Conservation (phyloP, 2,329 filamentous ascomycete genomes). For the Ophiocordyceps camponoti-leonardi region DNA sequence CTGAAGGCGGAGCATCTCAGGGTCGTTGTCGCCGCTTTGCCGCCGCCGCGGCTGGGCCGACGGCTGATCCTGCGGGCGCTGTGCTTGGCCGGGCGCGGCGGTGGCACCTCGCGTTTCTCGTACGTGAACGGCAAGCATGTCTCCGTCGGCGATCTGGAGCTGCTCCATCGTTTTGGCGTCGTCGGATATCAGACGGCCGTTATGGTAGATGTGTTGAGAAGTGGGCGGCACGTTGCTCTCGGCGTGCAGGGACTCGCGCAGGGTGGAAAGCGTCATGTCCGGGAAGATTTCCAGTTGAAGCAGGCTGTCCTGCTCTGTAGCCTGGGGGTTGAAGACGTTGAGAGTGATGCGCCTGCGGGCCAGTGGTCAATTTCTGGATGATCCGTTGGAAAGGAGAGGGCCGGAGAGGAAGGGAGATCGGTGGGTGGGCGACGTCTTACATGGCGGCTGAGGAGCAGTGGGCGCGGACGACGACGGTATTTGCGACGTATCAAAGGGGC, state of each 20-base stretch:
- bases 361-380: neutral
- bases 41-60: constrained; percentile 15
- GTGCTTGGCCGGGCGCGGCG: constrained; percentile 20
- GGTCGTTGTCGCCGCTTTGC: constrained; percentile 35
- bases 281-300: constrained; percentile 67
- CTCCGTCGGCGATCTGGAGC: constrained; percentile 67
- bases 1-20: constrained; percentile 69
- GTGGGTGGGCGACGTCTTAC: neutral
- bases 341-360: constrained; percentile 68
- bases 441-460: too few species aligned
- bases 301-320: constrained; percentile 52
- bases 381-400: neutral
- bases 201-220: constrained; percentile 76
- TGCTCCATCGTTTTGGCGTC: constrained; percentile 68
- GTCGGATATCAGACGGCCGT: constrained; percentile 64
- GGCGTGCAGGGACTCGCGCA: constrained; percentile 77
- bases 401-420: neutral
- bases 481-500: too few species aligned
- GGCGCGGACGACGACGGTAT: too few species aligned
- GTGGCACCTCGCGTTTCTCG: constrained; percentile 36
- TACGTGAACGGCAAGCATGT: constrained; percentile 83
- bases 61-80: constrained; percentile 12
- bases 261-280: constrained; percentile 66
- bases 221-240: constrained; percentile 58
- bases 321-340: constrained; percentile 60